Evolutionary conservation across 202 grass and related monocot genomes (phyloP), one percentile per base, ranked within the genome.

Genomic region (Setaria italica): DNA sequence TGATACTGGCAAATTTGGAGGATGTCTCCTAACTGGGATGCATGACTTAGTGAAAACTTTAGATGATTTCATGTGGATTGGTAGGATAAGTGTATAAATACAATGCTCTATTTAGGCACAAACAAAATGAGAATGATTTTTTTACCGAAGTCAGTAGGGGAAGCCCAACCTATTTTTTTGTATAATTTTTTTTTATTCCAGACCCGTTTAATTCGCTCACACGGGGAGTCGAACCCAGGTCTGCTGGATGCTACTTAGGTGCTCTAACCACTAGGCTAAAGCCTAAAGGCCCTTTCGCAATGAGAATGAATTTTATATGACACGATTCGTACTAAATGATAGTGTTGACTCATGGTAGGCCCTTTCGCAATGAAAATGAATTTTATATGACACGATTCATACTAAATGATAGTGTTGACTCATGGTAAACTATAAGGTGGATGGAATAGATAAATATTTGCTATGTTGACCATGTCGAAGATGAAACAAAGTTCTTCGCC

Each of bases 71-170:
- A 67, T 56, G 15, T 14, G 21, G 11, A 11, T 14, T 30, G 53
- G 9, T 39, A 63, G 54, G 35, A 71, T 77, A 2, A 70, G 73
- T 20, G 62, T 21, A 49, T 64, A 72, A 21, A 49, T 72, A 88
- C 34, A 55, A 29, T 76, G 0, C 15, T 16, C 5, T 78, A 20
- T 32, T 42, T 54, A 63, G 33, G 55, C 13, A 35, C 14, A 51
- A 12, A 19, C 64, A 60, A 0, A 66, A 74, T 34, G 51, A 16
- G 53, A 62, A 75, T 78, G 43, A 34, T 50, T 70, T 51, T 82
- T 20, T 81, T 20, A 53, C 25, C 25, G 25, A 25, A 25, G 25
- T 25, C 25, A 25, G 25, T 25, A 25, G 25, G 25, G 25, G 25
- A 25, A 25, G 25, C 25, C 25, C 25, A 25, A 25, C 25, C 25